A percentile compares a stretch with the other conserved stretches of the same genome.
Conservation (phyloP, 306 rosid genomes). For the Prunus davidiana region DNA sequence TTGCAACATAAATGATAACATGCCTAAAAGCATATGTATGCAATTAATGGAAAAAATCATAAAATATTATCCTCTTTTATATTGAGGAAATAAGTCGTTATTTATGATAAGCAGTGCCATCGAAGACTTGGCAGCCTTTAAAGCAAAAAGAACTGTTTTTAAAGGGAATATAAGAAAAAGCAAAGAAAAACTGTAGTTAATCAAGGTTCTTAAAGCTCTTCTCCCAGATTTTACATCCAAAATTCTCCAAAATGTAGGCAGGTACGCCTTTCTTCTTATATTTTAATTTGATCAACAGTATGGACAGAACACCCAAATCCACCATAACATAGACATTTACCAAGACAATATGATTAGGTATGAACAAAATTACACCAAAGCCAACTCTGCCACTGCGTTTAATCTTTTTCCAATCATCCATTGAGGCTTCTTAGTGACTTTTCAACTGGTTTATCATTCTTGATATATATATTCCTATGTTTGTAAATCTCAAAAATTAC, state of each 20-base stretch:
- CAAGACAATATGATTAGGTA: too few relatives aligned
- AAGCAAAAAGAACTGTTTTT: background rate
- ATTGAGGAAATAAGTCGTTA: background rate
- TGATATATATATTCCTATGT: background rate
- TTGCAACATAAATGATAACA: background rate
- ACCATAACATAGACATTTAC: too few relatives aligned
- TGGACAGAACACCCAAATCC: too few relatives aligned
- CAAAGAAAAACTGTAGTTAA: background rate
- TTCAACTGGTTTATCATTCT: background rate
- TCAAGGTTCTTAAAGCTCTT: background rate
- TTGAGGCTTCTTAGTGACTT: background rate
- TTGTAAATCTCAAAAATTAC: background rate
- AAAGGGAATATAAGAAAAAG: too few relatives aligned
- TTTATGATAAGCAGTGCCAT: background rate
- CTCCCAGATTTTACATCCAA: background rate
- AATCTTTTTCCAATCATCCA: too few relatives aligned
- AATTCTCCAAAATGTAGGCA: background rate
- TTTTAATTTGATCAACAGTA: background rate
- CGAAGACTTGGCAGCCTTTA: background rate
- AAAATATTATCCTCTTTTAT: background rate
- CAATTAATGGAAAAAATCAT: background rate
- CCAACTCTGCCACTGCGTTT: too few relatives aligned
- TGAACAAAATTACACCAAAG: too few relatives aligned
- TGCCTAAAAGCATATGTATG: background rate
- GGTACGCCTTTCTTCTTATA: background rate